Evolutionary conservation across 352 stramenopile species (phyloP), one percentile per base, ranked within the genome.

Genomic region (Pythium oligandrum): DNA sequence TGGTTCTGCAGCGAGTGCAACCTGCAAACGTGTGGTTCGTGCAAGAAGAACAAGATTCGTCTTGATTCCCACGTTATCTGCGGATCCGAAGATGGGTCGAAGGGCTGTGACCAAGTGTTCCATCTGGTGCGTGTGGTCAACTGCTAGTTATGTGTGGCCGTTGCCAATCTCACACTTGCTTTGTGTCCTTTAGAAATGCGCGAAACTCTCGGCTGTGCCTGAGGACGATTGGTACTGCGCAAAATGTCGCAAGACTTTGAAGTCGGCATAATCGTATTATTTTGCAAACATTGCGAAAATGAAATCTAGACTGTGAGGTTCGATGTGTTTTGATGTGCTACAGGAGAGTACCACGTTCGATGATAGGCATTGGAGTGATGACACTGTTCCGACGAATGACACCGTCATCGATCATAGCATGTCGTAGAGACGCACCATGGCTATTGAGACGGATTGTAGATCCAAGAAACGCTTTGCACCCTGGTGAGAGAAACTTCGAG

Each of bases 1-100:
- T 96, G 86, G 86, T 96, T 95, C 53, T 96, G 86, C 64, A 75
- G 88, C 33, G 83, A 95, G 44, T 96, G 86, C 53, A 88, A 91
- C 32, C 51, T 86, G 26, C 84, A 96, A 50, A 84, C 69, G 11
- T 96, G 86, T 53, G 82, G 71, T 0, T 53, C 67, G 4, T 96
- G 86, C 61, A 89, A 91, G 65, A 91, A 91, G 58, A 91, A 92
- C 55, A 83, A 86, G 42, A 92, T 96, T 51, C 81, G 83, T 2
- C 70, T 96, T n/a, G 82, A 96, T 51, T 87, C 85, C 48, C 85
- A 96, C 40, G 86, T 96, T 26, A 95, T 96, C 48, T 96, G 86
- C 52, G 86, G 86, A 17, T 92, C 83, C 3, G 86, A 96, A 59
- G 86, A 95, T 42, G 86, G 84, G 30, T 85, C 81, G 2, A 86